phyloP scores from a whole-genome alignment of 2,329 filamentous ascomycete genomes.

The Neurospora sp. region DNA sequence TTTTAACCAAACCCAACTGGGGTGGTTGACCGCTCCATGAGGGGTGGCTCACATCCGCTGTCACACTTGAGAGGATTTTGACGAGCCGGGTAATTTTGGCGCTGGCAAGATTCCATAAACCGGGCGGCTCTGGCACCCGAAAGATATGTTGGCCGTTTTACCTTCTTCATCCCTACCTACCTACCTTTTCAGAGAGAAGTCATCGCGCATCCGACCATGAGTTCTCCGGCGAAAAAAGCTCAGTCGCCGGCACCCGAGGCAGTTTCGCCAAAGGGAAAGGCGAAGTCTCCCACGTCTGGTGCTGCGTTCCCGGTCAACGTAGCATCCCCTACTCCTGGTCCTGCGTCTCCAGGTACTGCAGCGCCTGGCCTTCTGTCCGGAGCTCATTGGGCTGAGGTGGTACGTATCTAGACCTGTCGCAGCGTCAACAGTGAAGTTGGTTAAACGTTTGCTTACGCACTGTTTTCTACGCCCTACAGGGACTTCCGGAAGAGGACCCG shows the following conservation, averaged over 20 bases:
- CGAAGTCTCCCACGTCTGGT: neutral
- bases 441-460: conserved; percentile 16
- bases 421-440: conserved; percentile 18
- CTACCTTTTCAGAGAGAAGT: neutral
- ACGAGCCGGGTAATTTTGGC: neutral
- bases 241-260: neutral
- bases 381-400: neutral
- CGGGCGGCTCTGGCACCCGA: neutral
- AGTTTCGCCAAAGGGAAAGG: neutral
- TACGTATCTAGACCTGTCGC: conserved; percentile 6
- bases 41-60: neutral
- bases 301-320: neutral
- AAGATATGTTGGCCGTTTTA: neutral
- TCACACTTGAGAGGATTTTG: neutral
- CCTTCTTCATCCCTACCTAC: neutral
- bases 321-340: neutral
- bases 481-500: neutral
- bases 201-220: neutral
- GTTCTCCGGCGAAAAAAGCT: neutral
- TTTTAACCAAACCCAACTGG: too few relatives aligned
- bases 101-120: neutral
- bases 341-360: neutral
- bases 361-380: neutral
- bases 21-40: neutral
- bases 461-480: neutral